These are phyloP conservation scores for Fragaria nilgerrensis DNA, from an alignment of 306 rosid genomes.

Conservation along the genomic window DNA sequence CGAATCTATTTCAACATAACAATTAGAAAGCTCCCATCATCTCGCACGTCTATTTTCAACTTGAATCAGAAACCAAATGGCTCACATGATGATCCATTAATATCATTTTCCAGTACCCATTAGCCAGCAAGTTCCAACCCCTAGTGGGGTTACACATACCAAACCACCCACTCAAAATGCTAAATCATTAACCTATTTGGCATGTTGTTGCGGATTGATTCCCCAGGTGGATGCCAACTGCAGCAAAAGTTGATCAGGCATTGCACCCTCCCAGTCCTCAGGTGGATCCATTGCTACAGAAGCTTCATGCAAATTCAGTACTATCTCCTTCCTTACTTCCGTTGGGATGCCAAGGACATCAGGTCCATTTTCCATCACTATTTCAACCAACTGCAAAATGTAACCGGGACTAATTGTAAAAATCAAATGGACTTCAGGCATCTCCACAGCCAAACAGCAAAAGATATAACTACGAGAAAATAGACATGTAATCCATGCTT, in stretches of 20 bases:
- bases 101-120: not conserved
- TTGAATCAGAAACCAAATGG: constrained; percentile 1
- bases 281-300: constrained; percentile 58
- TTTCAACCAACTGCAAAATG: constrained; percentile 71
- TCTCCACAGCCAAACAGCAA: not conserved
- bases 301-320: constrained; percentile 81
- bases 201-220: constrained; percentile 71
- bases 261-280: constrained; percentile 90
- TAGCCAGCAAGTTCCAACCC: constrained; percentile 2
- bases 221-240: constrained; percentile 93
- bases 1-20: not conserved
- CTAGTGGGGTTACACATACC: constrained; percentile 6
- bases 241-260: constrained; percentile 72
- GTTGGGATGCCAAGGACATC: constrained; percentile 67
- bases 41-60: not conserved
- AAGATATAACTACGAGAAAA: not conserved
- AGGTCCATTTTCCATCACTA: constrained; percentile 70
- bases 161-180: constrained; percentile 14
- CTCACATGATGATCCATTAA: not conserved
- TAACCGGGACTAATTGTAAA: constrained; percentile 9
- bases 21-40: not conserved
- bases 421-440: not conserved
- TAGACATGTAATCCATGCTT: not conserved
- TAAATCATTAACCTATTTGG: constrained; percentile 28
- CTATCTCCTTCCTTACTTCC: constrained; percentile 76